Percentiles rank a stretch among this genome's conserved stretches.
Conservation (phyloP, 2,329 filamentous ascomycete genomes). For the Davidsoniella neocaledoniae region DNA sequence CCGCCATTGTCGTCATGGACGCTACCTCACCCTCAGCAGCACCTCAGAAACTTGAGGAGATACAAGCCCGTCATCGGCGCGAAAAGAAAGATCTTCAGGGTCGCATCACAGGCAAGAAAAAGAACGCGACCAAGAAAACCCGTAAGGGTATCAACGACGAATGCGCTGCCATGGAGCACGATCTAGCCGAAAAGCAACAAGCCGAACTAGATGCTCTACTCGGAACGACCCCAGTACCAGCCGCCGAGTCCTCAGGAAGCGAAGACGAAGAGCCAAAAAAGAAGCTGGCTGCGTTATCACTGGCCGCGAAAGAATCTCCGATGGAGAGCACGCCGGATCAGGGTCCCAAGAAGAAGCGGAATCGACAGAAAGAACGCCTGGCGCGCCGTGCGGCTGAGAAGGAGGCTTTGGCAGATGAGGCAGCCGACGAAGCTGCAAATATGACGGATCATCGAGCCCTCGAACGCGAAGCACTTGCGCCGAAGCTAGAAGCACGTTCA, state of each 20-base stretch:
- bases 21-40: slow-evolving; percentile 9
- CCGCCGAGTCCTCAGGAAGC: slow-evolving; percentile 16
- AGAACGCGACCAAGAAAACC: slow-evolving; percentile 81
- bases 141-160: slow-evolving; percentile 60
- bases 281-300: slow-evolving; percentile 15
- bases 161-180: slow-evolving; percentile 52
- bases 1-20: not conserved
- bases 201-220: slow-evolving; percentile 34
- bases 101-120: slow-evolving; percentile 87
- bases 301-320: too few species aligned
- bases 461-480: slow-evolving; percentile 55
- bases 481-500: slow-evolving; percentile 43
- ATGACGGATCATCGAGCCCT: slow-evolving; percentile 57
- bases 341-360: slow-evolving; percentile 50
- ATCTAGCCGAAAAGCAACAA: slow-evolving; percentile 49
- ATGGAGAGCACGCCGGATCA: slow-evolving; percentile 4
- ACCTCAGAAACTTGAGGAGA: slow-evolving; percentile 49
- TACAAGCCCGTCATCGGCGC: slow-evolving; percentile 67
- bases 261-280: slow-evolving; percentile 12
- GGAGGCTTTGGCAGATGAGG: slow-evolving; percentile 41
- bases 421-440: slow-evolving; percentile 55
- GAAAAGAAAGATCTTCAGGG: slow-evolving; percentile 77
- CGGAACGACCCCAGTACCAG: not conserved
- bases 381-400: slow-evolving; percentile 78
- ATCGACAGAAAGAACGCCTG: slow-evolving; percentile 79